Evolutionary conservation across 129 eudicot species (phyloP).

Genomic region (Flaveria linearis): DNA sequence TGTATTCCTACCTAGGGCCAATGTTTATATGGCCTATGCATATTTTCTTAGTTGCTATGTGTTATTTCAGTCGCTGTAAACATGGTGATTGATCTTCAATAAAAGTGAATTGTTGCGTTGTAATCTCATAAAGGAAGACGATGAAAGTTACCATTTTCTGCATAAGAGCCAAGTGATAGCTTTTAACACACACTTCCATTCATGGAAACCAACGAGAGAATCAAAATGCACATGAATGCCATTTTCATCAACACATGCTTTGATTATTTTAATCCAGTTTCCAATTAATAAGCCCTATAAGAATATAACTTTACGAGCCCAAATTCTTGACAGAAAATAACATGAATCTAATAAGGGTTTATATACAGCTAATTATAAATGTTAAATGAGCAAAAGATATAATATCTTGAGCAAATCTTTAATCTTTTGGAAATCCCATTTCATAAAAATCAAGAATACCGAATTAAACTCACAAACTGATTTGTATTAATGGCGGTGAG

Average conservation of each 20-base stretch:
- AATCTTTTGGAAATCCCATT: neutral
- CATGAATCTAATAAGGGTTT: neutral
- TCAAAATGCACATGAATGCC: slow-evolving; percentile 36
- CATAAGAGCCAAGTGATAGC: slow-evolving; percentile 21
- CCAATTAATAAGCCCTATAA: slow-evolving; percentile 12
- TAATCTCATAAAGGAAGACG: neutral
- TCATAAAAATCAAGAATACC: neutral
- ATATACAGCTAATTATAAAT: neutral
- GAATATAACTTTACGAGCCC: slow-evolving; percentile 19
- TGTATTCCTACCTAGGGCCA: slow-evolving; percentile 17
- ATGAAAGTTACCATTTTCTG: slow-evolving; percentile 21
- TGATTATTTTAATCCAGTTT: slow-evolving; percentile 8
- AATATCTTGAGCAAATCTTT: neutral
- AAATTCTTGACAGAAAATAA: neutral
- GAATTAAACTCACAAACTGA: neutral
- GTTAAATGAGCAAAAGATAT: neutral
- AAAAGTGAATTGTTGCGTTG: neutral
- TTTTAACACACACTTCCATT: slow-evolving; percentile 27
- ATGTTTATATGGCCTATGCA: neutral
- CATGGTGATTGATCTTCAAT: neutral
- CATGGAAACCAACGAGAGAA: slow-evolving; percentile 25
- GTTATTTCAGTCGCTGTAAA: slow-evolving; percentile 28
- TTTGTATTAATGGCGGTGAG: too few species aligned
- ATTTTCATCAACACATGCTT: slow-evolving; percentile 24
- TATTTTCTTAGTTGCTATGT: neutral